These are phyloP conservation scores for Sungouiella thailandica DNA, from an alignment of 805 yeast species.

Conservation along the genomic window DNA sequence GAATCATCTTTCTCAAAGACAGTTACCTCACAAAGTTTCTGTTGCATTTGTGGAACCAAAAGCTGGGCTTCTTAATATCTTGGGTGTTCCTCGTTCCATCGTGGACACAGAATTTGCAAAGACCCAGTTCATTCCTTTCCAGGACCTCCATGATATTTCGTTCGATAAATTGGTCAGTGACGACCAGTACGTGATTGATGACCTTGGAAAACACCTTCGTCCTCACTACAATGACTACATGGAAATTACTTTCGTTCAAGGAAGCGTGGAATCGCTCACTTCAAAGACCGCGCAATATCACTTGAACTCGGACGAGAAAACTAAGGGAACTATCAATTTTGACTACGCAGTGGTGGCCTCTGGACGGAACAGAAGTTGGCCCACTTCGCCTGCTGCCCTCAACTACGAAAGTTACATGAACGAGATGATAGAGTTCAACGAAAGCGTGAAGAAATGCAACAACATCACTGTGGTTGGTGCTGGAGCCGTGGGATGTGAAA, in stretches of 20 bases:
- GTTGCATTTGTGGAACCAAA: constrained; percentile 37
- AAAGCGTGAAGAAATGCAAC: constrained; percentile 28
- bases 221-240: constrained; percentile 11
- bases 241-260: constrained; percentile 27
- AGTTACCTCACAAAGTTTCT: constrained; percentile 14
- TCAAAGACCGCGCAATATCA: constrained; percentile 22
- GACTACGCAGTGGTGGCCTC: constrained; percentile 46
- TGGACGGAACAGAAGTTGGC: constrained; percentile 51
- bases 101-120: constrained; percentile 36
- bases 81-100: constrained; percentile 36
- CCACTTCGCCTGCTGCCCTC: constrained; percentile 46
- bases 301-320: constrained; percentile 12
- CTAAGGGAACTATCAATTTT: constrained; percentile 27
- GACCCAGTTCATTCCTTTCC: constrained; percentile 32
- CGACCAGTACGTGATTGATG: constrained; percentile 17
- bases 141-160: constrained; percentile 22
- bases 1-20: constrained; percentile 18
- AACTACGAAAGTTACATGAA: constrained; percentile 30
- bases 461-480: constrained; percentile 44
- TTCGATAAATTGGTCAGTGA: constrained; percentile 25
- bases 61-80: constrained; percentile 34
- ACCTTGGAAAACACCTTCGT: constrained; percentile 7
- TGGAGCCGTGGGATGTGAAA: constrained; percentile 50
- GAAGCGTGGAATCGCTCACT: constrained; percentile 24
- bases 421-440: constrained; percentile 38